These are phyloP conservation scores for Aureobasidium pullulans DNA, from an alignment of 2,329 filamentous ascomycete genomes.

Conservation along the genomic window DNA sequence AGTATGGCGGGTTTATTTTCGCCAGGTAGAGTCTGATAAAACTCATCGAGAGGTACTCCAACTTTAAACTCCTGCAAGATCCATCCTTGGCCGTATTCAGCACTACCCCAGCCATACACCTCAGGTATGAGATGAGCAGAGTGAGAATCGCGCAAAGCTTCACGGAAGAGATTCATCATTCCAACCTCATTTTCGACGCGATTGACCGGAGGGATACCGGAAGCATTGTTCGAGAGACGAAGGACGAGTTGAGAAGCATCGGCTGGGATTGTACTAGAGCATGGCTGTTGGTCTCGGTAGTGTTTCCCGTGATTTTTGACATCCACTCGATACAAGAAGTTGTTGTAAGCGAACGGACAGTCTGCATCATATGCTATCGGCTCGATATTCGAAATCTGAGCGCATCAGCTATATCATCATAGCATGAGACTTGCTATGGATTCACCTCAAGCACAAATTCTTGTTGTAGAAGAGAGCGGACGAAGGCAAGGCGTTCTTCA, in stretches of 20 bases:
- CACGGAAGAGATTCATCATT: neutral
- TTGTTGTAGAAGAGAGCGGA: neutral
- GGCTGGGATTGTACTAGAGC: neutral
- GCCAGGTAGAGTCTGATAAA: neutral
- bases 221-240: conserved; percentile 5
- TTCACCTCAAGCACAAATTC: neutral
- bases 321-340: conserved; percentile 13
- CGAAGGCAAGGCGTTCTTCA: neutral
- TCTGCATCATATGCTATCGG: conserved; percentile 9
- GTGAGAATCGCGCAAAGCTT: neutral
- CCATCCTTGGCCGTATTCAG: conserved; percentile 12
- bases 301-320: neutral
- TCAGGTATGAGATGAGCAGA: neutral
- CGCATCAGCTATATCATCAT: neutral
- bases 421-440: neutral
- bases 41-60: neutral
- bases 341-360: conserved; percentile 15
- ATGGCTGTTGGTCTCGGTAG: neutral
- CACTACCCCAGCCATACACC: conserved; percentile 10
- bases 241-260: conserved; percentile 1
- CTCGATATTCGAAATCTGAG: neutral
- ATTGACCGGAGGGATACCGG: conserved; percentile 15
- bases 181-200: conserved; percentile 30
- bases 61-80: conserved; percentile 12
- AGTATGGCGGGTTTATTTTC: neutral